Conservation (phyloP, 257 asterid species). For the Ajuga chamaepitys region DNA sequence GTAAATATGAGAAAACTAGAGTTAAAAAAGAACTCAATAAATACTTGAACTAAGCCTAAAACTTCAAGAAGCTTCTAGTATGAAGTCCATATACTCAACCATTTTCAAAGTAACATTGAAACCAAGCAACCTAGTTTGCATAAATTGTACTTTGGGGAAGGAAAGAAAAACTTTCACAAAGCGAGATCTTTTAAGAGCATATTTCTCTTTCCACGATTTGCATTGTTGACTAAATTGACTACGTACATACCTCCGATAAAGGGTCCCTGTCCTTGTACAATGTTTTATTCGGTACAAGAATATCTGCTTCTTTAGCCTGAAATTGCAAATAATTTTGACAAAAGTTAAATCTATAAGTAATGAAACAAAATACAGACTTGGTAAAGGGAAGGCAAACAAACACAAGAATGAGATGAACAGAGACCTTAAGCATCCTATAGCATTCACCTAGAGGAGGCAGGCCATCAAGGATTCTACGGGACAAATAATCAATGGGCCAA, state of each 20-base stretch:
- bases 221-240: not conserved
- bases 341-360: conserved; percentile 7
- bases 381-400: conserved; percentile 16
- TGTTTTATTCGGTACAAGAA: conserved; percentile 68
- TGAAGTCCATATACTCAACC: not conserved
- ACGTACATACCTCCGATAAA: conserved; percentile 86
- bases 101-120: not conserved
- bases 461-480: too few relatives aligned
- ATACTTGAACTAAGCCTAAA: not conserved
- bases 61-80: not conserved
- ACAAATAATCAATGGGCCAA: too few relatives aligned
- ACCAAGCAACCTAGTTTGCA: not conserved
- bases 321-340: conserved; percentile 19
- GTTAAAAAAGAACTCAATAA: not conserved
- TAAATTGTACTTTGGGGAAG: not conserved
- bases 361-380: conserved; percentile 4
- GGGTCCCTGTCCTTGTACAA: conserved; percentile 86
- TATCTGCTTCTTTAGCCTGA: conserved; percentile 92
- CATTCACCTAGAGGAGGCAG: too few relatives aligned
- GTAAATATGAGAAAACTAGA: not conserved
- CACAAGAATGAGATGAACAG: conserved; percentile 19
- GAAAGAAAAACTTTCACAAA: not conserved
- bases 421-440: too few relatives aligned
- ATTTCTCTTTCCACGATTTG: not conserved
- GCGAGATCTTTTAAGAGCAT: not conserved